Conservation (phyloP, 106 monocot species). For the Acanthochlamys bracteata region DNA sequence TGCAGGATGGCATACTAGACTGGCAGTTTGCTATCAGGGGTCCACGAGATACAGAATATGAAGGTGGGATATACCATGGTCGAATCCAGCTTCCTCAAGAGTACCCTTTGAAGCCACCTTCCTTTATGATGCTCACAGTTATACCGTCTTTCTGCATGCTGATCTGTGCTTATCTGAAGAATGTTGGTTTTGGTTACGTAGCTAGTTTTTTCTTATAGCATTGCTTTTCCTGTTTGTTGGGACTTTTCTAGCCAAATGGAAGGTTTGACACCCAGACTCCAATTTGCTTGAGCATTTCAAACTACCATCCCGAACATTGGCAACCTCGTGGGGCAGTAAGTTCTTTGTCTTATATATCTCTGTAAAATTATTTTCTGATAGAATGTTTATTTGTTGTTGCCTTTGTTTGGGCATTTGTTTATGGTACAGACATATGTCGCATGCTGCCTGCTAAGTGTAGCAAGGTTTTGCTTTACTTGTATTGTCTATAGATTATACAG, state of each 20-base stretch:
- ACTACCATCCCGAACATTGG: conserved; percentile 98
- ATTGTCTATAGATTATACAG: too few relatives aligned
- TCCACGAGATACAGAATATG: conserved; percentile 83
- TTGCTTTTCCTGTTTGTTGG: not conserved
- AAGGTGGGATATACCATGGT: conserved; percentile 95
- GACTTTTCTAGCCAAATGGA: conserved; percentile 71
- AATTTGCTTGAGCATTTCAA: conserved; percentile 97
- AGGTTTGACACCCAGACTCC: conserved; percentile 95
- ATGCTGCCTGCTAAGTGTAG: too few relatives aligned
- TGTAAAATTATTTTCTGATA: not conserved
- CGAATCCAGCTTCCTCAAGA: conserved; percentile 90
- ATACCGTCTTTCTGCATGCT: not conserved
- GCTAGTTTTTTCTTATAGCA: not conserved
- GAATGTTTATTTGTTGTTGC: not conserved
- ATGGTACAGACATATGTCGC: not conserved
- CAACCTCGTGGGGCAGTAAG: conserved; percentile 98
- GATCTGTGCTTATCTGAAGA: not conserved
- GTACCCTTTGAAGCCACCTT: conserved; percentile 88
- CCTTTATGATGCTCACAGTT: conserved; percentile 88
- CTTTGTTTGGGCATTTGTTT: not conserved
- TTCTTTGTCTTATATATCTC: conserved; percentile 3
- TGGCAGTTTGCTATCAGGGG: conserved; percentile 96
- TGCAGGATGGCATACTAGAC: conserved; percentile 91
- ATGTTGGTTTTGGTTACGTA: not conserved
- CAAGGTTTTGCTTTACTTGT: too few relatives aligned